These are phyloP conservation scores for Starmerella riodocensis DNA, from an alignment of 805 yeast species.

Conservation along the genomic window DNA sequence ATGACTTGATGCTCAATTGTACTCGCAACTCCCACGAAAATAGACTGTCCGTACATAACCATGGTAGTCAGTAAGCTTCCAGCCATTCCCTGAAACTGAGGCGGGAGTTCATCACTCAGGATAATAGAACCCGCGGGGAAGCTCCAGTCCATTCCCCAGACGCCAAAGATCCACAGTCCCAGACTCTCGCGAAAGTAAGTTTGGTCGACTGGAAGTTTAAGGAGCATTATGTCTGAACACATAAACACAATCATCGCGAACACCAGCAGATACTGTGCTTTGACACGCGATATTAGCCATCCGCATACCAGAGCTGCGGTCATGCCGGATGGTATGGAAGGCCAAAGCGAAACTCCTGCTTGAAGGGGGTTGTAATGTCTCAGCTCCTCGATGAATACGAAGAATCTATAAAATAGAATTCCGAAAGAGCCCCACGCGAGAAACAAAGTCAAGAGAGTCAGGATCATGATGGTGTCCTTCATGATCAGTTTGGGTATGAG, in stretches of 20 bases:
- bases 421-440: slow-evolving; percentile 51
- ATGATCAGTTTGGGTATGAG: slow-evolving; percentile 35
- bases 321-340: slow-evolving; percentile 41
- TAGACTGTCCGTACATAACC: slow-evolving; percentile 55
- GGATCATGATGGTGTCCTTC: slow-evolving; percentile 28
- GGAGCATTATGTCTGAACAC: slow-evolving; percentile 14
- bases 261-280: slow-evolving; percentile 39
- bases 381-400: slow-evolving; percentile 39
- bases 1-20: slow-evolving; percentile 12
- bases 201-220: slow-evolving; percentile 38
- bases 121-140: slow-evolving; percentile 62
- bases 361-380: slow-evolving; percentile 37
- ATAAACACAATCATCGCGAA: slow-evolving; percentile 42
- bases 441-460: slow-evolving; percentile 37
- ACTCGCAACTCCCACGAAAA: slow-evolving; percentile 55
- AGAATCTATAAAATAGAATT: slow-evolving; percentile 51
- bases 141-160: slow-evolving; percentile 66
- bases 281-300: slow-evolving; percentile 33
- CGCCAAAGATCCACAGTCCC: slow-evolving; percentile 40
- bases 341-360: slow-evolving; percentile 35
- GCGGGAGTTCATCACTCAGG: slow-evolving; percentile 45
- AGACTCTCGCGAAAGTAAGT: slow-evolving; percentile 45
- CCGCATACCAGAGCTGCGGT: slow-evolving; percentile 44
- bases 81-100: slow-evolving; percentile 60
- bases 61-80: slow-evolving; percentile 59